Percentiles rank a stretch among this genome's conserved stretches.
Evolutionary conservation across 192 early-diverging fungal genomes (phyloP).

Genomic region (Pilaira anomala): DNA sequence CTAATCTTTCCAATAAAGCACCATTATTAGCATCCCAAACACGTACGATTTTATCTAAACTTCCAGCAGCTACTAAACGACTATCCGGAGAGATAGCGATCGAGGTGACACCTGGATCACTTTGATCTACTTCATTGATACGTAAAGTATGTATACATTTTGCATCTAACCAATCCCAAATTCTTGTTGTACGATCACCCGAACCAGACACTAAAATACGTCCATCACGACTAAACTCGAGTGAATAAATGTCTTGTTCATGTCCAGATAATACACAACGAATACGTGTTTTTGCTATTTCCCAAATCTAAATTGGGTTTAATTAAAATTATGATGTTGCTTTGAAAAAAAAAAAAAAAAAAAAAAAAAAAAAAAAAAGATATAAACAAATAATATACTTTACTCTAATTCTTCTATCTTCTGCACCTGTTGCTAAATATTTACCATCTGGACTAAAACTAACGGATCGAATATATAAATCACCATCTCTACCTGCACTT

Average conservation of each 20-base stretch:
- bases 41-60: conserved; percentile 89
- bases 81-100: conserved; percentile 91
- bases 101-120: conserved; percentile 94
- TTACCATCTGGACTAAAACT: conserved; percentile 93
- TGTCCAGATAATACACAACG: conserved; percentile 77
- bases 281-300: conserved; percentile 59
- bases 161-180: conserved; percentile 85
- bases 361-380: too few relatives aligned
- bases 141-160: conserved; percentile 66
- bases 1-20: conserved; percentile 79
- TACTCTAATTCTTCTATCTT: conserved; percentile 90
- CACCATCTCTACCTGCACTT: conserved; percentile 66
- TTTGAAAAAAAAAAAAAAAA: background rate
- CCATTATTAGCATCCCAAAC: conserved; percentile 87
- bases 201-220: conserved; percentile 85
- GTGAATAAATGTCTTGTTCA: conserved; percentile 93
- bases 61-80: conserved; percentile 82
- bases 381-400: too few relatives aligned
- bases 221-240: conserved; percentile 94
- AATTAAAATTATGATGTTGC: background rate
- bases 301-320: conserved; percentile 54
- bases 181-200: conserved; percentile 77
- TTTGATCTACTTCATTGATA: conserved; percentile 76
- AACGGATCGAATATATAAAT: conserved; percentile 94
- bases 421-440: conserved; percentile 89